Conservation (phyloP, 202 grass and related monocot genomes). For the Carex arenaria region DNA sequence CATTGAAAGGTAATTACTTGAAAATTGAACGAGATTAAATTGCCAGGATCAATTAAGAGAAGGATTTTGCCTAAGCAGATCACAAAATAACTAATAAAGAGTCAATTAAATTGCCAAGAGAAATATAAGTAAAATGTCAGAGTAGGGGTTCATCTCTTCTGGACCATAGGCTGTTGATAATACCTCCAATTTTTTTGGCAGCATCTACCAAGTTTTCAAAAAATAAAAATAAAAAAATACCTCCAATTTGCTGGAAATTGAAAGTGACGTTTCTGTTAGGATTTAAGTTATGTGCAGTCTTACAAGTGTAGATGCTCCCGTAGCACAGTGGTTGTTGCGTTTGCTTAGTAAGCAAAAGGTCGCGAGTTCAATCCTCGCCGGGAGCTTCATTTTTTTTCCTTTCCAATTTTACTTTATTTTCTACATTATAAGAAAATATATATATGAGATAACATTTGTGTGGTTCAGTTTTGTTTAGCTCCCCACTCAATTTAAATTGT, state of each 20-base stretch:
- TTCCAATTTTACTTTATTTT: not conserved
- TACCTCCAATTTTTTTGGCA: not conserved
- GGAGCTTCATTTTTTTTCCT: conserved; percentile 14
- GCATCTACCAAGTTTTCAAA: too few species aligned
- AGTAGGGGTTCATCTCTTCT: conserved; percentile 64
- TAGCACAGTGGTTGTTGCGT: conserved; percentile 67
- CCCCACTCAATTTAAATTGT: not conserved
- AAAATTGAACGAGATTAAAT: not conserved
- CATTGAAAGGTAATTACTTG: not conserved
- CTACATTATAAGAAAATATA: not conserved
- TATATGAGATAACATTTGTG: not conserved
- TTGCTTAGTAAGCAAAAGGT: conserved; percentile 31
- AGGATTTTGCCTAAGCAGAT: not conserved
- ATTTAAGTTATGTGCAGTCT: not conserved
- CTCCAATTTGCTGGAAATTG: not conserved
- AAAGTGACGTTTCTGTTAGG: not conserved
- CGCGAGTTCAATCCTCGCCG: conserved; percentile 53
- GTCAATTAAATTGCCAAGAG: conserved; percentile 53
- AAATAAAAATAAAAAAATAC: not conserved
- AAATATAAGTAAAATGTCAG: conserved; percentile 43
- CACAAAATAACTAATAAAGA: not conserved
- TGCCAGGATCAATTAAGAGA: too few species aligned
- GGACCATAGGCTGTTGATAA: conserved; percentile 30
- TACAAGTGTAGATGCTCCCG: conserved; percentile 27
- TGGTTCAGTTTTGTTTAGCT: not conserved